Evolutionary conservation across 768 basidiomycete genomes (phyloP).

Genomic region (Fomitopsis serialis): DNA sequence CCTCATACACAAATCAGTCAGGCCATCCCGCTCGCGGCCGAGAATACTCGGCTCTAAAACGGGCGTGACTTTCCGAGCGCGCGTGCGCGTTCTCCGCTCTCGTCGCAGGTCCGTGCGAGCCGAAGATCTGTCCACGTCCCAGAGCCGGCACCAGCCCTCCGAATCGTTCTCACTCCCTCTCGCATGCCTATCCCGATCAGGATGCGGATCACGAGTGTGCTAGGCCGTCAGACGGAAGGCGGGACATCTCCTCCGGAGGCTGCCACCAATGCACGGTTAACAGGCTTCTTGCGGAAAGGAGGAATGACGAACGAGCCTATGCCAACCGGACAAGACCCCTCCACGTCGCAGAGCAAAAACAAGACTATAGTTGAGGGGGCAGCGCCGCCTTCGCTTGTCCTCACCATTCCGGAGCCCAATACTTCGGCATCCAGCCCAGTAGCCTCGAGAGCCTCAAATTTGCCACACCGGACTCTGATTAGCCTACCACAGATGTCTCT

Average conservation of each 20-base stretch:
- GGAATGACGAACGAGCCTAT: background rate
- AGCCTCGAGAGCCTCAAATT: conserved; percentile 13
- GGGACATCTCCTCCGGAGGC: no score
- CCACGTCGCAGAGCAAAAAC: background rate
- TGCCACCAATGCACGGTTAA: background rate
- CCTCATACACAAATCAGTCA: conserved; percentile 15
- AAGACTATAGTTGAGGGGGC: no score
- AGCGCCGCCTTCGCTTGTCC: conserved; percentile 5
- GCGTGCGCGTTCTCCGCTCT: background rate
- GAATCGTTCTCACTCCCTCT: background rate
- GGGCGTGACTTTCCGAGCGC: conserved; percentile 1
- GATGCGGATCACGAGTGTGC: conserved; percentile 13
- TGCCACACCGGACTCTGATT: conserved; percentile 8
- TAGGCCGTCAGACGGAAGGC: background rate
- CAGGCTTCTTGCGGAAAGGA: conserved; percentile 4
- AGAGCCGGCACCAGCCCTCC: conserved; percentile 6
- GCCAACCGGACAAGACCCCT: background rate
- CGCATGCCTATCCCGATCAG: conserved; percentile 11
- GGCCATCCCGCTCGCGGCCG: background rate
- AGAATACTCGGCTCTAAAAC: conserved; percentile 5
- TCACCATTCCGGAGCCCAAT: background rate
- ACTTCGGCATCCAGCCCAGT: conserved; percentile 3
- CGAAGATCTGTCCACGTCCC: background rate
- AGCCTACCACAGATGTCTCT: no score
- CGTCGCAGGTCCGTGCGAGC: background rate